phyloP scores from a whole-genome alignment of 495 filamentous ascomycete genomes.

The Umbilicaria muhlenbergii region DNA sequence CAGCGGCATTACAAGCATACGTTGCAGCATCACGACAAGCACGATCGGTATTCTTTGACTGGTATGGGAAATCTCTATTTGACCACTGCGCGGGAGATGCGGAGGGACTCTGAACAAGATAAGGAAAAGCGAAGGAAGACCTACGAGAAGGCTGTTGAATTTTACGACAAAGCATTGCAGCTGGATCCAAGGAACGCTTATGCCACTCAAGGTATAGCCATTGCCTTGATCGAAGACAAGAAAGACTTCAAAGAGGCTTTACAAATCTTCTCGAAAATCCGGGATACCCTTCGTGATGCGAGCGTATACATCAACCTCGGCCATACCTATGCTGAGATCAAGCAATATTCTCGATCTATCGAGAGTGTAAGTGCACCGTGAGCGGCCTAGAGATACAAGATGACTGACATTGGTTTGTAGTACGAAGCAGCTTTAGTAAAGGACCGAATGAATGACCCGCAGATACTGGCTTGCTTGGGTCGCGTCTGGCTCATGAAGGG shows the following conservation, averaged over 20 bases:
- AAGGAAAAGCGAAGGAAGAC: conserved; percentile 75
- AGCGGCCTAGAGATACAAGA: conserved; percentile 2
- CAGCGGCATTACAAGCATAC: conserved; percentile 93
- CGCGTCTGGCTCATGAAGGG: conserved; percentile 86
- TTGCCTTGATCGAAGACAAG: conserved; percentile 84
- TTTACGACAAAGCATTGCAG: conserved; percentile 94
- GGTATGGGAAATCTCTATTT: conserved; percentile 94
- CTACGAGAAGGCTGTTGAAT: conserved; percentile 86
- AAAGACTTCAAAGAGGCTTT: conserved; percentile 70
- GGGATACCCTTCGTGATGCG: conserved; percentile 73
- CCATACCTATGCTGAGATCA: conserved; percentile 77
- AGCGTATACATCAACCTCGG: conserved; percentile 84
- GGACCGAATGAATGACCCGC: conserved; percentile 61
- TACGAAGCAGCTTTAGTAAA: conserved; percentile 84
- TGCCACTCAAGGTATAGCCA: conserved; percentile 88
- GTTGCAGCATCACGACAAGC: conserved; percentile 85
- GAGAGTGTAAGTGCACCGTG: conserved; percentile 40
- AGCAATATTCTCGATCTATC: conserved; percentile 76
- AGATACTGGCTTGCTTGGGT: conserved; percentile 78
- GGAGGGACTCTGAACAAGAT: conserved; percentile 70
- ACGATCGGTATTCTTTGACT: conserved; percentile 84
- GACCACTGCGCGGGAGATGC: conserved; percentile 80
- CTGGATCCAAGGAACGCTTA: conserved; percentile 88
- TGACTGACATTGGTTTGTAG: conserved; percentile 16
- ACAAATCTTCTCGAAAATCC: conserved; percentile 72